These are phyloP conservation scores for Penicillium sp. DNA, from an alignment of 2,329 filamentous ascomycete species.

Conservation along the genomic window DNA sequence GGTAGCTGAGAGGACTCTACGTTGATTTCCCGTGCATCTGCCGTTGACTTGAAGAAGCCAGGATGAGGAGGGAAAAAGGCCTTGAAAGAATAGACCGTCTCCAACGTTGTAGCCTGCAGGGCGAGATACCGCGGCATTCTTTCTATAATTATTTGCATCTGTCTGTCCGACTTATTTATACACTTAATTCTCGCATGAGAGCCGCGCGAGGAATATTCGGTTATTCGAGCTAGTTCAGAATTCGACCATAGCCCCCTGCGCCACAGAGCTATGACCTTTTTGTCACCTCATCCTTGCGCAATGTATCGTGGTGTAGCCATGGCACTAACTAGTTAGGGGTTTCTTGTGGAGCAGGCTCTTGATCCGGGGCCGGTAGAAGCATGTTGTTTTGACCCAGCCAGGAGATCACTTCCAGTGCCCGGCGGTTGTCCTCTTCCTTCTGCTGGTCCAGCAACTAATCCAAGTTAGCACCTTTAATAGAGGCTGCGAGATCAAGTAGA, in stretches of 20 bases:
- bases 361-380: background rate
- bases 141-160: background rate
- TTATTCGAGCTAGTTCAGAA: background rate
- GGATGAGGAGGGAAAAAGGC: background rate
- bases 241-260: conserved; percentile 5
- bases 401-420: conserved; percentile 42
- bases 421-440: conserved; percentile 42
- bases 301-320: conserved; percentile 1
- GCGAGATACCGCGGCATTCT: no score
- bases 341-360: background rate
- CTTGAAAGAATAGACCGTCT: no score
- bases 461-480: conserved; percentile 3
- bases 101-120: no score
- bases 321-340: conserved; percentile 8
- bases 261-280: conserved; percentile 3
- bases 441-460: conserved; percentile 43
- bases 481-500: background rate
- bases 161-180: background rate
- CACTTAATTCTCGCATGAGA: background rate
- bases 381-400: conserved; percentile 40
- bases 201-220: conserved; percentile 4
- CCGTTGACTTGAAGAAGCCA: no score
- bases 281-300: background rate
- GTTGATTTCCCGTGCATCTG: background rate
- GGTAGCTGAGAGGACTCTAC: background rate